Evolutionary conservation across 1,284 basidiomycete species (phyloP), one percentile per base, ranked within the genome.

Genomic region (Somion occarium): DNA sequence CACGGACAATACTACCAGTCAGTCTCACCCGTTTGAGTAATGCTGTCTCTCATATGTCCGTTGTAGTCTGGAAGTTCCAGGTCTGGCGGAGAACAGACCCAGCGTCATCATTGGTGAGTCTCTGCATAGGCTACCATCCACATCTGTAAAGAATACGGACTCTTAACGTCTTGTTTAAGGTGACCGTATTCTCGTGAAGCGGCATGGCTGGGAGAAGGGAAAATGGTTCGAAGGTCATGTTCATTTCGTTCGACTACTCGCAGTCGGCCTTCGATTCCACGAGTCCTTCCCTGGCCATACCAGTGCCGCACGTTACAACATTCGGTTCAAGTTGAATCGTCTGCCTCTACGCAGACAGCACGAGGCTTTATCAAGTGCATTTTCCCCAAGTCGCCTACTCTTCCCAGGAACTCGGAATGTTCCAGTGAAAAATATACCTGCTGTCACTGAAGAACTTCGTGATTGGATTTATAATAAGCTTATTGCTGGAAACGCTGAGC

Each of bases 51-150:
- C 30, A 44, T 25, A 47, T 7, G 11, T 38, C 3, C 45, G 3
- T 37, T 46, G 1, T 38, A 85, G 83, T 53, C 67, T 86, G 7
- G 53, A 59, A 1, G 82, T 86, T 2, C 80, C 78, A 2, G 83
- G 82, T 0, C 65, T 87, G 1, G 80, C 83, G 0, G 83, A 85
- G 62, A 85, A 84, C 53, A 71, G 81, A 0, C 82, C 81, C 0
- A 82, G 81, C 55, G 80, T 84, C 2, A 67, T 83, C 2, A 68
- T 79, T n/a, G 81, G 83, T 76, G 44, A 59, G 73, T 64, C 24
- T 38, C 2, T 9, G n/a, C n/a, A n/a, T n/a, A n/a, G n/a, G n/a
- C n/a, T n/a, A n/a, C n/a, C 15, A 34, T 34, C 15, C 30, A 7
- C 30, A 7, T 34, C 15, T 7, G 7, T 7, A 34, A 7, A 2